Evolutionary conservation across 306 rosid genomes (phyloP), one percentile per base, ranked within the genome.

Genomic region (Pueraria montana): DNA sequence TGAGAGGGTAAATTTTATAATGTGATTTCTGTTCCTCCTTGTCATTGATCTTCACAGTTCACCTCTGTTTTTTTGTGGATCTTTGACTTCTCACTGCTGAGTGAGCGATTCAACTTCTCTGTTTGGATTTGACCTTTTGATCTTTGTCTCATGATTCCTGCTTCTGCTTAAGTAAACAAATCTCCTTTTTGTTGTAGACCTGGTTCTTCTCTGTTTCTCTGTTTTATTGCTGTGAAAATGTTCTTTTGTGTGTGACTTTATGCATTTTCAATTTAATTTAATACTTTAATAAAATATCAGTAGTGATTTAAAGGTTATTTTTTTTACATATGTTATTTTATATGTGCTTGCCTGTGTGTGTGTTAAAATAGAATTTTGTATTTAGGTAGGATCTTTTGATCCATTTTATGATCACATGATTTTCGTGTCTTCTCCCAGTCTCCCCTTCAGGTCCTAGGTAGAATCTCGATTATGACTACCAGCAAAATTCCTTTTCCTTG

Each of bases 41-140:
- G 24, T 75, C 43, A 46, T 75, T 16, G 13, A 76, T 42, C 56
- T 75, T 30, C 16, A 16, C n/a, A 8, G 21, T 5, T 17, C 23
- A 49, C 20, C 18, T 14, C 18, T 49, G 16, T n/a, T 45, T 49
- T 49, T 49, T 49, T 14, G 56, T 56, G 16, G 40, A 43, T 76
- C 42, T 59, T 16, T 26, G 42, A 24, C 27, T 13, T 58, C 27
- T 40, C 16, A 36, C 40, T 21, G 63, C 2, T 21, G 17, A 17
- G 14, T 55, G 65, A 34, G 38, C 20, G 65, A n/a, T 74, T 34
- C 4, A 34, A 74, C 66, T 36, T 74, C 36, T 74, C 30, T 36
- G 11, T 52, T 11, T 11, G 34, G 50, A 21, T 53, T 53, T 32
- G 56, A 20, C 58, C 63, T 72, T 71, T 26, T 71, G 61, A 17